Percentiles rank a stretch among this genome's conserved stretches.
These are phyloP conservation scores for Canavalia gladiata DNA, from an alignment of 306 rosid species.

Conservation along the genomic window DNA sequence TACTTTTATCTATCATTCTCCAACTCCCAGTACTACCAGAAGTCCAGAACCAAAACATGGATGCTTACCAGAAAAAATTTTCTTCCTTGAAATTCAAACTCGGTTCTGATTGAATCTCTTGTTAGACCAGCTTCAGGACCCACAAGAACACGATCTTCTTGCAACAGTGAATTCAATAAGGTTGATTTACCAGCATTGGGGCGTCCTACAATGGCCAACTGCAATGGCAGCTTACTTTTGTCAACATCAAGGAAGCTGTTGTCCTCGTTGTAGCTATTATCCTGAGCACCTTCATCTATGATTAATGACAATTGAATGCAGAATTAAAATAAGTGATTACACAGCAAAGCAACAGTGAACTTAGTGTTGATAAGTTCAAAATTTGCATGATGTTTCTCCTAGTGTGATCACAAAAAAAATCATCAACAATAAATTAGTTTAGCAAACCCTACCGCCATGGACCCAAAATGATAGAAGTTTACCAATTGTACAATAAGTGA, in stretches of 20 bases:
- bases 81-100: constrained; percentile 90
- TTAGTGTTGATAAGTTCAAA: constrained; percentile 15
- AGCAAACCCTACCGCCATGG: background rate
- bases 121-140: constrained; percentile 99
- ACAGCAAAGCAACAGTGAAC: constrained; percentile 15
- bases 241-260: constrained; percentile 56
- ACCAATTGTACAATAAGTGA: background rate
- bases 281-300: constrained; percentile 60
- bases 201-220: constrained; percentile 95
- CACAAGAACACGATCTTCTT: constrained; percentile 93
- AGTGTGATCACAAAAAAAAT: background rate
- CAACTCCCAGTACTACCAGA: constrained; percentile 1
- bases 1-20: constrained; percentile 31
- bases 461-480: background rate
- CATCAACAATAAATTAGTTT: constrained; percentile 21
- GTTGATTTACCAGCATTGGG: constrained; percentile 99
- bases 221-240: constrained; percentile 77
- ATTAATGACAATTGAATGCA: constrained; percentile 42
- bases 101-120: constrained; percentile 93
- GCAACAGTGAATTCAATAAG: constrained; percentile 82
- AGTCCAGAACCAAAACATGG: constrained; percentile 30
- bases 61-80: constrained; percentile 73
- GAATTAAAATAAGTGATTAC: constrained; percentile 22
- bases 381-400: constrained; percentile 11
- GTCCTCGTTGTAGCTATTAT: constrained; percentile 49